These are phyloP conservation scores for Cinnamomum chago DNA, from an alignment of 164 flowering plant genomes.

Conservation along the genomic window DNA sequence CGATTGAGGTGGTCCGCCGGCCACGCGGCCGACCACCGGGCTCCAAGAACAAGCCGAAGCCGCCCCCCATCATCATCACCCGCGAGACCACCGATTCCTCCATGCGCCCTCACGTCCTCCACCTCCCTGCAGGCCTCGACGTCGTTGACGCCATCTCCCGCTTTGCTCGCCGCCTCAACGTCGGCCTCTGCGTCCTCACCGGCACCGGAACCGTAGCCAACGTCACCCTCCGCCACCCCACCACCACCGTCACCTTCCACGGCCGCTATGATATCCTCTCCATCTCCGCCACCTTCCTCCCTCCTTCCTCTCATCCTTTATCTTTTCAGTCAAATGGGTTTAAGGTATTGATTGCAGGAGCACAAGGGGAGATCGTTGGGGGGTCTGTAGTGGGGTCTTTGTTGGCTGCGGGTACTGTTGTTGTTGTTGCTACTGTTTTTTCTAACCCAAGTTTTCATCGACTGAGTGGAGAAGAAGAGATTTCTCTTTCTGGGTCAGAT, in stretches of 20 bases:
- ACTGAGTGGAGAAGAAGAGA: constrained; percentile 36
- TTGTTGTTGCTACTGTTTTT: constrained; percentile 49
- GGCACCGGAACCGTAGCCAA: constrained; percentile 65
- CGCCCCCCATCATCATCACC: constrained; percentile 52
- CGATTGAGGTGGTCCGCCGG: constrained; percentile 49
- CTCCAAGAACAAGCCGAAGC: constrained; percentile 70
- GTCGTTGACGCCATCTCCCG: constrained; percentile 41
- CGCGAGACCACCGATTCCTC: constrained; percentile 42
- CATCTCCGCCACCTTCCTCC: constrained; percentile 53
- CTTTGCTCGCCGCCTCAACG: constrained; percentile 41
- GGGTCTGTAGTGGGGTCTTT: constrained; percentile 56
- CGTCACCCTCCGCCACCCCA: constrained; percentile 68
- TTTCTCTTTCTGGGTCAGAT: not conserved
- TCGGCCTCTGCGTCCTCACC: constrained; percentile 53
- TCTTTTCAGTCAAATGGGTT: constrained; percentile 20
- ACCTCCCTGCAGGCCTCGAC: constrained; percentile 52
- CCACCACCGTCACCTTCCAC: constrained; percentile 58
- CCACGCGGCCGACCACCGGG: constrained; percentile 81
- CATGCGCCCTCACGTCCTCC: constrained; percentile 66
- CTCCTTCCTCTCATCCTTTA: constrained; percentile 18
- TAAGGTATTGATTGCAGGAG: constrained; percentile 55
- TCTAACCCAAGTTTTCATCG: constrained; percentile 48
- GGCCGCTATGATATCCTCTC: constrained; percentile 75
- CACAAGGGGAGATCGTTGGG: constrained; percentile 74
- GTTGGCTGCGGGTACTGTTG: constrained; percentile 50